phyloP scores from a whole-genome alignment of 2,329 filamentous ascomycete genomes.

The Penicillium sp. region DNA sequence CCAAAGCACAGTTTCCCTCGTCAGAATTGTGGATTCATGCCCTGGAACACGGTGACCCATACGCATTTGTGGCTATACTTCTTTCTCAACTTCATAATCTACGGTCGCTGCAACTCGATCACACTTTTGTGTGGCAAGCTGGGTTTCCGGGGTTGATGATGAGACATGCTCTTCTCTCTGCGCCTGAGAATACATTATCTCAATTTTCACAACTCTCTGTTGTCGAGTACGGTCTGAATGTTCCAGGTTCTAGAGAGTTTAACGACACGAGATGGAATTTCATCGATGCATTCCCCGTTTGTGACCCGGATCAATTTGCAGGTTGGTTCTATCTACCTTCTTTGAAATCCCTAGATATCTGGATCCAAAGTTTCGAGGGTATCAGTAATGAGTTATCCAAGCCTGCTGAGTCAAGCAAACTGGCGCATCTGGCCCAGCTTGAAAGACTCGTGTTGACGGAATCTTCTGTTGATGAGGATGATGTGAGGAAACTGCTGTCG shows the following conservation, averaged over 20 bases:
- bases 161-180: not conserved
- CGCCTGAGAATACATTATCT: not conserved
- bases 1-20: not conserved
- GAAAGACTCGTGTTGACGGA: not conserved
- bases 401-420: not conserved
- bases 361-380: not conserved
- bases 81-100: not conserved
- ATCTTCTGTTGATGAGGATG: not conserved
- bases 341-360: not conserved
- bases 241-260: not conserved
- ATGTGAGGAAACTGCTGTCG: not conserved
- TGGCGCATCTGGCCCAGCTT: not conserved
- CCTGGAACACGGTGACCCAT: not conserved
- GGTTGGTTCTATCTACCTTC: not conserved
- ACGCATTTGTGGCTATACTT: not conserved
- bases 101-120: not conserved
- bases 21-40: not conserved
- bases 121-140: not conserved
- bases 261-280: not conserved
- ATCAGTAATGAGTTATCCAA: not conserved
- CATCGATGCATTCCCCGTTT: too few relatives aligned
- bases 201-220: not conserved
- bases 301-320: too few relatives aligned
- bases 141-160: not conserved
- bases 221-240: not conserved